Percentiles rank a stretch among this genome's conserved stretches.
Evolutionary conservation across 306 rosid species (phyloP).

Genomic region (Hippophae rhamnoides): DNA sequence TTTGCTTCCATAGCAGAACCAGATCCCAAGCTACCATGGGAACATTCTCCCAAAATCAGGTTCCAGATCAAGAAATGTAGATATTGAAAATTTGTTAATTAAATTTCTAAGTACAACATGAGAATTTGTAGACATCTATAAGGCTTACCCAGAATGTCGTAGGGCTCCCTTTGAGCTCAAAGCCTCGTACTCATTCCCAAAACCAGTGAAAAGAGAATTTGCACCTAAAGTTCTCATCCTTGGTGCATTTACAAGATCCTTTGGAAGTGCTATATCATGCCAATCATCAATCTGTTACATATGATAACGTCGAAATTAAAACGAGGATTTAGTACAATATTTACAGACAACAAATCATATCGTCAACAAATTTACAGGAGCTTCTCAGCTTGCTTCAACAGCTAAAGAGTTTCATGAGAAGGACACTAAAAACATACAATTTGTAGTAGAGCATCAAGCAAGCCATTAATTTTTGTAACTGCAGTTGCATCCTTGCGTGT

Average conservation of each 20-base stretch:
- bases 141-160: constrained; percentile 46
- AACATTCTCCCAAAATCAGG: constrained; percentile 26
- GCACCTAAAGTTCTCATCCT: constrained; percentile 69
- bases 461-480: constrained; percentile 74
- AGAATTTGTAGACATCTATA: background rate
- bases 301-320: constrained; percentile 1
- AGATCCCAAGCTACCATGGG: constrained; percentile 42
- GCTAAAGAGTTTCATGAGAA: background rate
- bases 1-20: constrained; percentile 41
- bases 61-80: constrained; percentile 10
- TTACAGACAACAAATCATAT: background rate
- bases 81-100: constrained; percentile 3
- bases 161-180: constrained; percentile 47
- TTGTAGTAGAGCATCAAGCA: constrained; percentile 96
- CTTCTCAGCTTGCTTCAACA: background rate
- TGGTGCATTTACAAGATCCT: constrained; percentile 44
- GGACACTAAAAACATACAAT: constrained; percentile 52
- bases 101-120: constrained; percentile 10
- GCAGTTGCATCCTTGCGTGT: constrained; percentile 77
- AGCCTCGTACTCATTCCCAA: constrained; percentile 67
- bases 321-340: constrained; percentile 1
- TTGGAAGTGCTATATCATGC: constrained; percentile 88
- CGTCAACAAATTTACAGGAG: background rate
- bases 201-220: constrained; percentile 68
- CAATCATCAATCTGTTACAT: constrained; percentile 83